These are phyloP conservation scores for Ophiosphaerella korrae DNA, from an alignment of 2,329 filamentous ascomycete species.

Conservation along the genomic window DNA sequence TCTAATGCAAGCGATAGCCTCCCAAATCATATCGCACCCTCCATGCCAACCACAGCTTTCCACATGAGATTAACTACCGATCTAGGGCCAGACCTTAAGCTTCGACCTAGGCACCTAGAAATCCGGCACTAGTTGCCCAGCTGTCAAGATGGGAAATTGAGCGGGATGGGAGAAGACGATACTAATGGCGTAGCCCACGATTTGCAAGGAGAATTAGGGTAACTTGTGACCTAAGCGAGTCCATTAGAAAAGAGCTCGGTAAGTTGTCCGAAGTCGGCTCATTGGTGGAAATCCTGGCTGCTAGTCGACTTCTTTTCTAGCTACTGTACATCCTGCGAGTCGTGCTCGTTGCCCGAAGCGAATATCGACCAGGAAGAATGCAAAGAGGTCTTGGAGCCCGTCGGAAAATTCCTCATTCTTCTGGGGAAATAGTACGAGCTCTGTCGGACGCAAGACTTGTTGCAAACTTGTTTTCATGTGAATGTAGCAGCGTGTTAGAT, in stretches of 20 bases:
- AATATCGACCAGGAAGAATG: neutral
- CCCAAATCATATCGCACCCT: neutral
- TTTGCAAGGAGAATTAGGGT: slow-evolving; percentile 20
- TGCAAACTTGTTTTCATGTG: too few relatives aligned
- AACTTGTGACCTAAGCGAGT: slow-evolving; percentile 10
- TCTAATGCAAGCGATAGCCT: too few relatives aligned
- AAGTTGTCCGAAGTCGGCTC: neutral
- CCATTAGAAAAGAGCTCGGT: slow-evolving; percentile 4
- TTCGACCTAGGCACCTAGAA: neutral
- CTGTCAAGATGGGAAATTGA: slow-evolving; percentile 11
- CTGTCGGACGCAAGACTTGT: too few relatives aligned
- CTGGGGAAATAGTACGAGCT: too few relatives aligned
- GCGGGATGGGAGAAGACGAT: slow-evolving; percentile 7
- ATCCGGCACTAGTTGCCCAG: slow-evolving; percentile 2
- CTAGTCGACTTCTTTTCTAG: too few relatives aligned
- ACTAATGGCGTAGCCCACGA: slow-evolving; percentile 22
- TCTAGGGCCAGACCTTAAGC: neutral
- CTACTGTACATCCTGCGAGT: neutral
- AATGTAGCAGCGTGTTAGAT: neutral
- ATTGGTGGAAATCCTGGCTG: slow-evolving; percentile 13
- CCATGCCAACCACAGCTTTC: neutral
- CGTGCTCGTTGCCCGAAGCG: neutral
- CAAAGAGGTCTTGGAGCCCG: neutral
- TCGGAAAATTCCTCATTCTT: neutral
- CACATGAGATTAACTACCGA: slow-evolving; percentile 1